Conservation (phyloP, 345 rosid species). For the Moricandia arvensis region DNA sequence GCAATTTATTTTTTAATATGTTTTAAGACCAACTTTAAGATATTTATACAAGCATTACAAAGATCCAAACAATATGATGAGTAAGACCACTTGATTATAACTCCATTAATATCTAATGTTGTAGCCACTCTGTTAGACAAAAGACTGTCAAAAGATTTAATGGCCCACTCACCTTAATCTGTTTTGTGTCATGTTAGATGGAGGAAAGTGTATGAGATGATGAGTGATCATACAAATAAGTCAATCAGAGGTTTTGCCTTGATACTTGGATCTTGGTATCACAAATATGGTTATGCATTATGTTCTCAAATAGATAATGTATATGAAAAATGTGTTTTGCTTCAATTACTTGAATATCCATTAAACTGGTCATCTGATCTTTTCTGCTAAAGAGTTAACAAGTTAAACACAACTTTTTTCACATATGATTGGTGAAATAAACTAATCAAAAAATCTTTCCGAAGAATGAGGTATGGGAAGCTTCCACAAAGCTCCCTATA, state of each 20-base stretch:
- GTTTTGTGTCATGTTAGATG: background rate
- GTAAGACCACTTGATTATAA: background rate
- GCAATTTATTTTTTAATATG: background rate
- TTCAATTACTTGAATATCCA: too few species aligned
- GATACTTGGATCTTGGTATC: background rate
- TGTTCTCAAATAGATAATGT: background rate
- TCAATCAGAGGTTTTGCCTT: too few species aligned
- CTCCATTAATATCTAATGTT: background rate
- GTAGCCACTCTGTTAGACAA: background rate
- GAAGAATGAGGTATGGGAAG: background rate
- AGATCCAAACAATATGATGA: too few species aligned
- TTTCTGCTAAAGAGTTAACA: background rate
- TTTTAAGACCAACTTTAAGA: too few species aligned
- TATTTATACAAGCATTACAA: too few species aligned
- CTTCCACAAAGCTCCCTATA: background rate
- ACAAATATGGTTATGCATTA: background rate
- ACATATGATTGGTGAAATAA: background rate
- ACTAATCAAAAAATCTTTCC: background rate
- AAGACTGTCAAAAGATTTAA: background rate
- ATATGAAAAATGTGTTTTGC: background rate
- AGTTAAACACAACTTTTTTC: background rate
- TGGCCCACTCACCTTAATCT: background rate
- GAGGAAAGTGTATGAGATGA: background rate
- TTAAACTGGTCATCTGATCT: background rate
- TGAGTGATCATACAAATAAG: background rate